Base-by-base conservation (phyloP, 179 eudicot genomes). In the Pouteria campechiana region DNA sequence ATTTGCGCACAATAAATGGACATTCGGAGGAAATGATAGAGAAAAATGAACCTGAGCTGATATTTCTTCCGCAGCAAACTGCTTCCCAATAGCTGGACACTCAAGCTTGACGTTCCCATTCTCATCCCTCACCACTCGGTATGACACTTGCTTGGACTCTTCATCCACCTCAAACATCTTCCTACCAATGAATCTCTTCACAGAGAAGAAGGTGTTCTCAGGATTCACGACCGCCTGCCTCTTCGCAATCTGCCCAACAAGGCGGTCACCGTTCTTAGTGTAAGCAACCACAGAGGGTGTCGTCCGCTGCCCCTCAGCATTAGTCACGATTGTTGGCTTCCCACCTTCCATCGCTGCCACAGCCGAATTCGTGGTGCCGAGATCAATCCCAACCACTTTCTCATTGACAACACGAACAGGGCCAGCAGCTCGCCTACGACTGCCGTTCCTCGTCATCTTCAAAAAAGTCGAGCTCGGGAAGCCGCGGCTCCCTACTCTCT, bases 291-390 rank as follows among this genome's bases (percentile, higher is more conserved):
- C 96, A 0, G 96, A 87, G n/a, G 96, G 96, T 32, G 96, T 87
- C 29, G 96, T 87, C 25, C 96, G 50, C 69, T 87, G 96, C 7
- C 96, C 96, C 43, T 87, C 94, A 0, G 81, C 82, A 44, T 87
- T 87, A 0, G 96, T 76, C 0, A 87, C 86, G 7, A 86, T 86
- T 0, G 83, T 70, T 7, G 96, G 96, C 62, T 86, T 83, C 5
- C 96, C 96, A 0, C 96, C 96, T 33, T 86, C 96, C 96, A 86
- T 83, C 1, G 89, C 96, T 6, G 93, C 96, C 41, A 86, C 96
- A 0, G 96, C 96, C 0, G 96, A 86, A 45, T 86, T 86, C 1
- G 96, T 86, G 0, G 96, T 86, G 0, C 96, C 96, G 3, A 86
- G 73, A 55, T 86, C 96, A 37, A 86, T 86, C 3, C 96, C 96